Percentiles rank a stretch among this genome's conserved stretches.
phyloP scores from a whole-genome alignment of 129 eudicot genomes.

The Scalesia atractyloides region DNA sequence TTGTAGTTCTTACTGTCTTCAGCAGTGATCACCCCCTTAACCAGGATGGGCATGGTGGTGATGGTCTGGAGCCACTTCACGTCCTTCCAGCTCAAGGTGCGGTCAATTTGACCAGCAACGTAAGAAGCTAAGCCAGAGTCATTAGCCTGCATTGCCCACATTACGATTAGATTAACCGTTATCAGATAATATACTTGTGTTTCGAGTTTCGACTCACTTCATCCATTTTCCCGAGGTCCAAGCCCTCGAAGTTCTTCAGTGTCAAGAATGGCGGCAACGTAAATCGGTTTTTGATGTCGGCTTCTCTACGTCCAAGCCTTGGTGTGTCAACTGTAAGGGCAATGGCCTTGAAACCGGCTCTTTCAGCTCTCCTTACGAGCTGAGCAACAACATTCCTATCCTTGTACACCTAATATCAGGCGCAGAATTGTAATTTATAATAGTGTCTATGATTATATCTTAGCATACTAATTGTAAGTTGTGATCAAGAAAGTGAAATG shows the following conservation, averaged over 20 bases:
- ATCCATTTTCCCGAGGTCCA: slow-evolving; percentile 93
- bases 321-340: slow-evolving; percentile 97
- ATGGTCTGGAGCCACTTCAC: slow-evolving; percentile 93
- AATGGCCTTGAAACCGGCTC: slow-evolving; percentile 93
- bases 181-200: neutral
- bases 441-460: neutral
- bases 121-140: slow-evolving; percentile 95
- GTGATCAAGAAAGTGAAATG: neutral
- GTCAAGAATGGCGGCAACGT: slow-evolving; percentile 77
- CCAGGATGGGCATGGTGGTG: slow-evolving; percentile 84
- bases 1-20: slow-evolving; percentile 69
- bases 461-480: neutral
- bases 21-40: slow-evolving; percentile 97
- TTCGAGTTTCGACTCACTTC: slow-evolving; percentile 52
- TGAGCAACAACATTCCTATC: slow-evolving; percentile 84
- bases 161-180: neutral
- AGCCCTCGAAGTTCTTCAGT: slow-evolving; percentile 89
- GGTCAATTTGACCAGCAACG: slow-evolving; percentile 96
- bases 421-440: neutral
- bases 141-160: slow-evolving; percentile 51
- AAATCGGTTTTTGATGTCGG: slow-evolving; percentile 96
- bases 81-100: slow-evolving; percentile 96
- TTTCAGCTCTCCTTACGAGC: slow-evolving; percentile 92
- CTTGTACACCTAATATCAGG: slow-evolving; percentile 69
- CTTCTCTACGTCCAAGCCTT: slow-evolving; percentile 91